Percentiles rank a stretch among this genome's conserved stretches.
Evolutionary conservation across 352 stramenopile species (phyloP).

Genomic region (Blastocystis sp.): DNA sequence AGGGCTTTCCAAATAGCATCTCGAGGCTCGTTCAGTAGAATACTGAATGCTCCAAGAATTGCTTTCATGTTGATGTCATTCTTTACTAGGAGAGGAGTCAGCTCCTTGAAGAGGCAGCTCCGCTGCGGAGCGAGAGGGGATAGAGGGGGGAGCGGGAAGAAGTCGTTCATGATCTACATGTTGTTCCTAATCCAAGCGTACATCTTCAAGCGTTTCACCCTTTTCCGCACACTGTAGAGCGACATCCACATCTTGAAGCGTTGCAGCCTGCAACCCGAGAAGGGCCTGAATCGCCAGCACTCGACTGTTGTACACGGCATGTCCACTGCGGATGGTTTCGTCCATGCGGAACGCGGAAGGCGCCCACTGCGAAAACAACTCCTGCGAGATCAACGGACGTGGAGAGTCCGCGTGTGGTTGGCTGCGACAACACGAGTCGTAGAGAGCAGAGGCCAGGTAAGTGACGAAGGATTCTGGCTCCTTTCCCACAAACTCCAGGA

Average conservation of each 20-base stretch:
- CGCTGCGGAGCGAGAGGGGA: background rate
- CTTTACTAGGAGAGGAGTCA: background rate
- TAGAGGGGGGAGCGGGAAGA: conserved; percentile 7
- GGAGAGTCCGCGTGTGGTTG: background rate
- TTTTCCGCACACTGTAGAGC: background rate
- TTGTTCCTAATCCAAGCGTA: background rate
- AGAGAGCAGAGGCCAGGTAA: background rate
- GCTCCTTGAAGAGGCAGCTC: background rate
- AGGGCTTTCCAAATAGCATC: background rate
- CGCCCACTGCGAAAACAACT: background rate
- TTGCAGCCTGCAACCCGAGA: background rate
- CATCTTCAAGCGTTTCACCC: background rate
- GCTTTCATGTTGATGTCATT: background rate
- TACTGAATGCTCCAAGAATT: background rate
- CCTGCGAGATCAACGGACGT: background rate
- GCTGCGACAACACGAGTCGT: background rate
- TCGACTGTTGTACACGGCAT: background rate
- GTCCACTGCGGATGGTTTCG: background rate
- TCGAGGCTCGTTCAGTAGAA: conserved; percentile 16
- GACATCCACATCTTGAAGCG: background rate
- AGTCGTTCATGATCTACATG: conserved; percentile 28
- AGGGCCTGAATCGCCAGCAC: background rate
- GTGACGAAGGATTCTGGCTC: background rate
- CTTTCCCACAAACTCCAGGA: background rate
- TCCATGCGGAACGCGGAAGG: conserved; percentile 3